A percentile compares a stretch with the other conserved stretches of the same genome.
Conservation (phyloP, 176 grass and related monocot species). For the Juncus effusus region DNA sequence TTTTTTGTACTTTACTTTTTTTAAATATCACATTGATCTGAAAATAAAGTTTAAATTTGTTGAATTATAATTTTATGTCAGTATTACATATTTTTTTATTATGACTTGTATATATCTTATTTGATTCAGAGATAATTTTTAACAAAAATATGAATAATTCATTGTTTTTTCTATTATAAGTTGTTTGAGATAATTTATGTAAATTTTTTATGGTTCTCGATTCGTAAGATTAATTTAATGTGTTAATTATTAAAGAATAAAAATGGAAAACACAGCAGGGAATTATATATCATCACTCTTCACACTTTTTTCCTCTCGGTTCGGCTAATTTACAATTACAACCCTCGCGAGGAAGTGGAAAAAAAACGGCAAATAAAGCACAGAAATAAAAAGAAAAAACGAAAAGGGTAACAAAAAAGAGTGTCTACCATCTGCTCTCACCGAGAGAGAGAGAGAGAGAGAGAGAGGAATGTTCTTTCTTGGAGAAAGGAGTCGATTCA, state of each 20-base stretch:
- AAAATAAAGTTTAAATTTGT: too few species aligned
- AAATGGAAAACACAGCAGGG: neutral
- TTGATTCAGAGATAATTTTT: too few species aligned
- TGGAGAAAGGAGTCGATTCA: constrained; percentile 25
- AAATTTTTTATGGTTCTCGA: neutral
- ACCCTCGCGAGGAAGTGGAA: constrained; percentile 27
- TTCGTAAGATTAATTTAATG: too few species aligned
- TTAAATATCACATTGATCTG: too few species aligned
- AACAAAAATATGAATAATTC: too few species aligned
- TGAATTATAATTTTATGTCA: too few species aligned
- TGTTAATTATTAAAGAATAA: neutral
- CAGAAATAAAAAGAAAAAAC: constrained; percentile 8
- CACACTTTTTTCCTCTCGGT: constrained; percentile 4
- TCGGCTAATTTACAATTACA: neutral
- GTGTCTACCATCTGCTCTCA: too few species aligned
- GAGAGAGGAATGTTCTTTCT: constrained; percentile 32
- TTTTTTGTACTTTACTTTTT: too few species aligned
- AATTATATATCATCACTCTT: constrained; percentile 1
- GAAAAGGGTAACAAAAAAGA: neutral
- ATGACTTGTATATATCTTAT: too few species aligned
- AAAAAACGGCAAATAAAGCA: neutral
- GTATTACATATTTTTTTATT: too few species aligned
- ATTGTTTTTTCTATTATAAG: too few species aligned
- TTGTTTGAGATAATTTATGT: too few species aligned
- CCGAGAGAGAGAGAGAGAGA: neutral